Evolutionary conservation across 2,329 filamentous ascomycete species (phyloP).

Genomic region (Fusarium nygamai): DNA sequence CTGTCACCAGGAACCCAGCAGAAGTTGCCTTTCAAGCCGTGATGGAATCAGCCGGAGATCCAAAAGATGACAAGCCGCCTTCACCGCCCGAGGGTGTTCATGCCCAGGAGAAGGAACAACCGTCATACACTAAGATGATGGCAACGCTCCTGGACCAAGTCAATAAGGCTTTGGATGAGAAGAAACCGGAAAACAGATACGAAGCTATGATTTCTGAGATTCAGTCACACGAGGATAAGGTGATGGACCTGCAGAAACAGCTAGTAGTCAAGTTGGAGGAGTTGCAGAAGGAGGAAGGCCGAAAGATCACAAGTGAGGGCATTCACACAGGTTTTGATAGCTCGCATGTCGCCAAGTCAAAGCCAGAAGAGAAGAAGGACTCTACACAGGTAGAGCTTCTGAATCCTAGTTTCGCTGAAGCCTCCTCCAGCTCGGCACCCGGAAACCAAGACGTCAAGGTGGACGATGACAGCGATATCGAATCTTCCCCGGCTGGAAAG

Average conservation of each 20-base stretch:
- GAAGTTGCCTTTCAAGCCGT: slow-evolving; percentile 90
- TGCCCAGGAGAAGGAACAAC: slow-evolving; percentile 75
- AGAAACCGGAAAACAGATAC: slow-evolving; percentile 74
- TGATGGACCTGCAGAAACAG: slow-evolving; percentile 80
- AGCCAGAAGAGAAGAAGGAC: slow-evolving; percentile 57
- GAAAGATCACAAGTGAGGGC: slow-evolving; percentile 93
- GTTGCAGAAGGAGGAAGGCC: slow-evolving; percentile 83
- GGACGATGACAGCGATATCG: slow-evolving; percentile 77
- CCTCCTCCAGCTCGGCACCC: slow-evolving; percentile 18
- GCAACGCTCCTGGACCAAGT: slow-evolving; percentile 94
- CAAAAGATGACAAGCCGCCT: slow-evolving; percentile 79
- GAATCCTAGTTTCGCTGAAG: slow-evolving; percentile 67
- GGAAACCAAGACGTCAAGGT: slow-evolving; percentile 31
- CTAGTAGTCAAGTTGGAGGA: slow-evolving; percentile 78
- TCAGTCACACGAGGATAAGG: slow-evolving; percentile 78
- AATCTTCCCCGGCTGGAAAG: slow-evolving; percentile 81
- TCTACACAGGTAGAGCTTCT: slow-evolving; percentile 74
- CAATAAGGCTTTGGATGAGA: slow-evolving; percentile 83
- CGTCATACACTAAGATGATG: slow-evolving; percentile 97
- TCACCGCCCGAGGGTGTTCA: slow-evolving; percentile 83
- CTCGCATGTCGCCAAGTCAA: slow-evolving; percentile 78
- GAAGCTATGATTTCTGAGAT: slow-evolving; percentile 82
- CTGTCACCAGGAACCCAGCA: slow-evolving; percentile 72
- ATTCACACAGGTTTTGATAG: slow-evolving; percentile 92
- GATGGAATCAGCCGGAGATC: slow-evolving; percentile 80